Base-by-base conservation (phyloP, 1,139 yeast species). In the Hansenula lynferdii region DNA sequence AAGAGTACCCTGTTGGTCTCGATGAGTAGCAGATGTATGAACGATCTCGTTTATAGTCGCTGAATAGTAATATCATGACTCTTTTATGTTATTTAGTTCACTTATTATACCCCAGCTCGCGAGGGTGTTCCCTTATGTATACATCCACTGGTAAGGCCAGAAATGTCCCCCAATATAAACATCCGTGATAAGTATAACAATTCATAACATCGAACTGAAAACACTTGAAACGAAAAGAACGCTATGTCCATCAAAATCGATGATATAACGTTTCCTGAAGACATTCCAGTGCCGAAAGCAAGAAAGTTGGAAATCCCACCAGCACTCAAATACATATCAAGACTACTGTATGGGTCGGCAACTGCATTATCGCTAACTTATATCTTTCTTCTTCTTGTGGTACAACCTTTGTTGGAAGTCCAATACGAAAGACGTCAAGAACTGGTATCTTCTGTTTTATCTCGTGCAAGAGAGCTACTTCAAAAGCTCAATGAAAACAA, bases 341-440 rank as follows among this genome's bases (percentile, higher is more conserved):
- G 44, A 2, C 36, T 56, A 3, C 53, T 59, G 16, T 49, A 62
- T 42, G 54, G 49, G 35, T 50, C 65, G 3, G 65, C 64, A 1
- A 38, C 56, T 2, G 42, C 48, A 2, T 40, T 55, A 10, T 53
- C 64, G 2, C 26, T 58, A 1, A 34, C 47, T 2, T 64, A 60
- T 34, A 34, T 50, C 12, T 11, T 56, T 2, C 42, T 49, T 14
- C 40, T 53, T 12, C 35, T 52, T 11, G 41, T 56, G 2, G 34
- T 64, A 3, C 59, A 59, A 31, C 69, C 69, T 1, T 37, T 53
- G 8, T 38, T 64, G 8, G 55, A 52, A 14, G 40, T 48, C 2
- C 61, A 56, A 19, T 58, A 49, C 38, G 46, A 48, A 4, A 62
- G 64, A 47, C 47, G 68, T 24, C 26, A 42, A 2, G 57, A 57